Base-by-base conservation (phyloP, 1,139 yeast genomes). In the Kodamaea suecica region DNA sequence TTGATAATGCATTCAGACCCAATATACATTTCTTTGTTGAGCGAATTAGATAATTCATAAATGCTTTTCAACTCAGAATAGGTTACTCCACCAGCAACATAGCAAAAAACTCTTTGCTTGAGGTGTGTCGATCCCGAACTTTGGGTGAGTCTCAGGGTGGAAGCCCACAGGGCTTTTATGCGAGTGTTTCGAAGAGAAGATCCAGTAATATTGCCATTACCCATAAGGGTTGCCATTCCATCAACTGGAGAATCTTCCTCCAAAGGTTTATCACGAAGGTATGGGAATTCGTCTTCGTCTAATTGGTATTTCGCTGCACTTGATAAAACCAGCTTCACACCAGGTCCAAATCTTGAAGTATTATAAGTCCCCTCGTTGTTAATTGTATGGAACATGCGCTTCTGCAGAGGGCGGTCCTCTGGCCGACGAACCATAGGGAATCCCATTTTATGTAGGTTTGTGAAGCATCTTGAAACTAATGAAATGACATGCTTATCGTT, bases 41-140 rank as follows among this genome's bases (percentile, higher is more conserved):
- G 68, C 31, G 73, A 61, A 13, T 66, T 59, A 5, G 87, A 74
- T 32, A 88, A 68, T 47, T 86, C 94, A 48, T 86, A 83, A 10
- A 83, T 80, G 4, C 87, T 73, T 39, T 94, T 73, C 29, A 84
- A 64, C 55, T 94, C 99, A 3, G 90, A 76, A 45, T 83, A 78
- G 0, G 97, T 87, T 27, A 85, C 63, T 8, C 98, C 98, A 15
- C 99, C 99, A 1, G 94, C 84, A 26, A 88, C 76, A 53, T 80
- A 92, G 41, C 88, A 78, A 48, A 90, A 77, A 6, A 90, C 70
- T 31, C 92, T 63, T 50, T 85, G 95, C 45, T 77, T 74, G 29
- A 78, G 74, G n/a, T 71, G 66, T 9, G 23, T 19, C 10, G 25
- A 17, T 17, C 13, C 31, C 3, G 36, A 10, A 12, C 10, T 14